These are phyloP conservation scores for Osmozyma mogii DNA, from an alignment of 805 yeast genomes.

Conservation along the genomic window DNA sequence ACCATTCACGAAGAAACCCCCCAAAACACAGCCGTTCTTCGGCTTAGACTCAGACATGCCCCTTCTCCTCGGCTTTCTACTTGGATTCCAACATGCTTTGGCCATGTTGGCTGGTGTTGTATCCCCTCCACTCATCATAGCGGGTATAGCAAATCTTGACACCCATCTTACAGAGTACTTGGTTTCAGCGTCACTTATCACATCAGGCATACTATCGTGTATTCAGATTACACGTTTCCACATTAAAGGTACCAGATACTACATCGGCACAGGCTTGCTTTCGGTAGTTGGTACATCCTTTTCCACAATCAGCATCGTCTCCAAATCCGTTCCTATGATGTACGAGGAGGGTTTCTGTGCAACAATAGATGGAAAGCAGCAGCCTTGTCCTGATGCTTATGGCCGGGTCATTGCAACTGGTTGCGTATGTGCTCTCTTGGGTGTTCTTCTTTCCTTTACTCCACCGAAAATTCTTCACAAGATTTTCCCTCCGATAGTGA, in stretches of 20 bases:
- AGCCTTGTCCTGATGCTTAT: constrained; percentile 86
- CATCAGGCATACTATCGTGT: constrained; percentile 49
- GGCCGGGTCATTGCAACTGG: constrained; percentile 83
- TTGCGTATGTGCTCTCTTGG: constrained; percentile 67
- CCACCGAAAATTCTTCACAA: constrained; percentile 67
- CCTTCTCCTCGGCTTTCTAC: constrained; percentile 59
- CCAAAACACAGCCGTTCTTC: constrained; percentile 69
- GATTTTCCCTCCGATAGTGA: constrained; percentile 82
- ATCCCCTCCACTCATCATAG: constrained; percentile 72
- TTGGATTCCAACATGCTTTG: constrained; percentile 82
- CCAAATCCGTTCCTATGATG: constrained; percentile 74
- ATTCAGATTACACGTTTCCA: constrained; percentile 79
- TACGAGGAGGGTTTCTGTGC: constrained; percentile 60
- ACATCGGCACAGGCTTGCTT: constrained; percentile 78
- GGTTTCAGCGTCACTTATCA: constrained; percentile 31
- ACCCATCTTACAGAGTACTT: constrained; percentile 29
- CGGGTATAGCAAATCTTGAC: constrained; percentile 53
- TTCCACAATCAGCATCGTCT: constrained; percentile 76
- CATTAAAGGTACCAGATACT: constrained; percentile 64
- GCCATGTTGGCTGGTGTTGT: constrained; percentile 91
- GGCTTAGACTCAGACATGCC: constrained; percentile 79
- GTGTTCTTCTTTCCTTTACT: constrained; percentile 63
- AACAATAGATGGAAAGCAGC: constrained; percentile 52
- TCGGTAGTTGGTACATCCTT: constrained; percentile 91
- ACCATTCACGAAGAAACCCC: constrained; percentile 48